Base-by-base conservation (phyloP, 148 eudicot species). In the Amaranthus hypochondriacus region DNA sequence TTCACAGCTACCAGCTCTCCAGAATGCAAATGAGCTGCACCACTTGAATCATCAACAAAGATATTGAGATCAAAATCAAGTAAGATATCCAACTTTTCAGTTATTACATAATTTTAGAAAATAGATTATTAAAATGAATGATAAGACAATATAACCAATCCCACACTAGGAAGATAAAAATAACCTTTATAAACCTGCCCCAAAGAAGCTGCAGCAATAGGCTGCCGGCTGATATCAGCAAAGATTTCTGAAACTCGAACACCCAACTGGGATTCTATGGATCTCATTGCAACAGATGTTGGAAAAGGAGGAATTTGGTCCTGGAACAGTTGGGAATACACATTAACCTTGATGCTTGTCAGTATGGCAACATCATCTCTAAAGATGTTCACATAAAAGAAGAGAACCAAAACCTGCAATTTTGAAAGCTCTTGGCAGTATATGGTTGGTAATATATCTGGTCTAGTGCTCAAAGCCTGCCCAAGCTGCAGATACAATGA, bases 181-280 rank as follows among this genome's bases (percentile, higher is more conserved):
- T 79, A 79, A 95, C 98, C 98, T 92, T 90, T 95, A 84, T 95
- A 95, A 65, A 95, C 98, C 88, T 95, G 98, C 71, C 98, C 98
- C 60, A 95, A 73, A 74, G 98, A 95, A 81, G 98, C 98, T 51
- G 98, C 97, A 76, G 98, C 98, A 76, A 95, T 74, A 51, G 98
- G 98, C 85, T 88, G 83, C 39, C 79, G 63, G 84, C 98, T 95
- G 63, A 95, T 92, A 86, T 95, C 96, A n/a, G 93, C 86, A 86
- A 95, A 95, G 62, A 95, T 73, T 84, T 87, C 83, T 21, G 97
- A 90, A 83, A 95, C 62, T 66, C 93, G 85, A 70, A 73, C 83
- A 57, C 97, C 98, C 82, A 95, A 83, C 84, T 95, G 93, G 53
- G 88, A 76, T 77, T 95, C 98, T 68, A 95, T 90, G 76, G 97